phyloP scores from a whole-genome alignment of 352 stramenopile genomes.

The Nothophytophthora sp. region DNA sequence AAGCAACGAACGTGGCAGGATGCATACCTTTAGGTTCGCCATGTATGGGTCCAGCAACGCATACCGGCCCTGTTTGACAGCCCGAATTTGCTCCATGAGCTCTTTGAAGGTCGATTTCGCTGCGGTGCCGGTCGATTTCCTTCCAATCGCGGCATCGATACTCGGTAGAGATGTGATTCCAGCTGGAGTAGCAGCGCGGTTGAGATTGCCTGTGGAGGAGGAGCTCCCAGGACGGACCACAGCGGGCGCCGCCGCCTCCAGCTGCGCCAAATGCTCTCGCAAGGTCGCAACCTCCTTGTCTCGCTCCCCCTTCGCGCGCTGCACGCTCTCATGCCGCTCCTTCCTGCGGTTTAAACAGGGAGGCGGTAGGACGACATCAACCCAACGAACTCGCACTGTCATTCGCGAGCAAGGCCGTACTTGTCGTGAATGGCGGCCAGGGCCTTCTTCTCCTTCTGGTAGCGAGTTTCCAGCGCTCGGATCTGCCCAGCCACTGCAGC shows the following conservation, averaged over 20 bases:
- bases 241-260: slow-evolving; percentile 21
- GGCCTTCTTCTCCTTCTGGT: slow-evolving; percentile 49
- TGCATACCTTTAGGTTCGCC: slow-evolving; percentile 55
- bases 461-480: slow-evolving; percentile 30
- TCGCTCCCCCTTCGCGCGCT: slow-evolving; percentile 33
- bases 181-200: slow-evolving; percentile 5
- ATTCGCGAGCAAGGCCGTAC: slow-evolving; percentile 14
- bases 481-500: slow-evolving; percentile 35
- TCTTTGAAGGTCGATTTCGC: slow-evolving; percentile 31
- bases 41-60: slow-evolving; percentile 47
- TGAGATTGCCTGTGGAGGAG: neutral
- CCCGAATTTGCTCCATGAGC: slow-evolving; percentile 45
- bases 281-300: slow-evolving; percentile 26
- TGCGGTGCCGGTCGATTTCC: neutral
- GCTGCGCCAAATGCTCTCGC: slow-evolving; percentile 22
- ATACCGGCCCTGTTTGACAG: slow-evolving; percentile 37
- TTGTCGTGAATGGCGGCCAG: slow-evolving; percentile 52
- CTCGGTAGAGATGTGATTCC: slow-evolving; percentile 11
- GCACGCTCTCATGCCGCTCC: slow-evolving; percentile 44
- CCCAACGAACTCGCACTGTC: neutral
- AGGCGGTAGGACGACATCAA: neutral
- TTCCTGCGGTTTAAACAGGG: slow-evolving; percentile 29
- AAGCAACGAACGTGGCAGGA: neutral
- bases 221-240: slow-evolving; percentile 15
- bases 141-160: slow-evolving; percentile 4